These are phyloP conservation scores for Fusarium continuum DNA, from an alignment of 2,329 filamentous ascomycete species.

Conservation along the genomic window DNA sequence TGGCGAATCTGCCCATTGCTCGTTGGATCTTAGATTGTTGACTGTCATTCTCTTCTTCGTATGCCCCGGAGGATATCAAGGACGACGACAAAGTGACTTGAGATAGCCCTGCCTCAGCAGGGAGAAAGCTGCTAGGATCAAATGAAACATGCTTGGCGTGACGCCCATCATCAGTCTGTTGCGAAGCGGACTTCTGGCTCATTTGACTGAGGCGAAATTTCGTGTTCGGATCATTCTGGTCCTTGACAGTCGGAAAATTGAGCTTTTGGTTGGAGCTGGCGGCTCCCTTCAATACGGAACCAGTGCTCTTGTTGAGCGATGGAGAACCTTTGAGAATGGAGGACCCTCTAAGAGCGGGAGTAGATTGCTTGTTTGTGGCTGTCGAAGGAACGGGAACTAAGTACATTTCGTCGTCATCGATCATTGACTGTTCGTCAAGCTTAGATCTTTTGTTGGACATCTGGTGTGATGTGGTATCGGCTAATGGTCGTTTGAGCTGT, in stretches of 20 bases:
- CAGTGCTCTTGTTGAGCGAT: not conserved
- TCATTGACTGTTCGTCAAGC: not conserved
- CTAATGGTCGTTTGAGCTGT: constrained; percentile 20
- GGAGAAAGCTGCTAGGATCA: constrained; percentile 20
- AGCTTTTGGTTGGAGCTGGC: constrained; percentile 55
- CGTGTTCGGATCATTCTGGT: constrained; percentile 72
- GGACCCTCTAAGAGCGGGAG: not conserved
- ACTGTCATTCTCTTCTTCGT: constrained; percentile 6
- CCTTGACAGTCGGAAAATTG: constrained; percentile 80
- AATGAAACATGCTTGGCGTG: constrained; percentile 39
- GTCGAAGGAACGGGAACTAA: constrained; percentile 22
- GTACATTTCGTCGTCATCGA: constrained; percentile 10
- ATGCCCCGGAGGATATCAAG: constrained; percentile 14
- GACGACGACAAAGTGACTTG: constrained; percentile 25
- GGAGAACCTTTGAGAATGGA: constrained; percentile 6
- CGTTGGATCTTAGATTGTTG: constrained; percentile 22
- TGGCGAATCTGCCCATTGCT: constrained; percentile 19
- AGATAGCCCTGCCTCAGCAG: not conserved
- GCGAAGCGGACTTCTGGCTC: constrained; percentile 55
- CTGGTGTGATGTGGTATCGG: not conserved
- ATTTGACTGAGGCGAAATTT: constrained; percentile 73
- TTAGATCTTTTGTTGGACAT: constrained; percentile 11
- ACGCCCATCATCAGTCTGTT: constrained; percentile 55
- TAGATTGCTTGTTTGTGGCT: not conserved
- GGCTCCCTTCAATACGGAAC: constrained; percentile 5